Evolutionary conservation across 371 early-diverging fungal genomes (phyloP).

Genomic region (Mucor mucedo): DNA sequence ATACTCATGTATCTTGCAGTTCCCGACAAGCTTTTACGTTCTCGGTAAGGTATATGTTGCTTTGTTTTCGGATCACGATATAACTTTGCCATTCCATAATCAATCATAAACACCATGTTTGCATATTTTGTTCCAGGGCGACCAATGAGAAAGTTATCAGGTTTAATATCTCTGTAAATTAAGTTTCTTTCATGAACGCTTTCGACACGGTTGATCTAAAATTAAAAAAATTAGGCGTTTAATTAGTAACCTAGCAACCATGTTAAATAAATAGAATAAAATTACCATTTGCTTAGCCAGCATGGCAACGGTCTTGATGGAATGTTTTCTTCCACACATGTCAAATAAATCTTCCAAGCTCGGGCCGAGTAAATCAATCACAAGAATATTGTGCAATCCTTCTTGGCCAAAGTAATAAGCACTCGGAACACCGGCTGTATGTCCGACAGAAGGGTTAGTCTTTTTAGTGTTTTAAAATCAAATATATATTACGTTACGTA

Average conservation of each 20-base stretch:
- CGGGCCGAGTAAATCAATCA: conserved; percentile 96
- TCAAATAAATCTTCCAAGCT: conserved; percentile 97
- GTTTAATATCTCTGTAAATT: conserved; percentile 99
- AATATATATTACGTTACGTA: conserved; percentile 57
- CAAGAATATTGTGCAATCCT: conserved; percentile 91
- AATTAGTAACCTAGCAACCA: background rate
- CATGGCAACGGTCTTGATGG: conserved; percentile 93
- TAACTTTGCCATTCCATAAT: conserved; percentile 96
- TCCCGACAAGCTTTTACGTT: conserved; percentile 90
- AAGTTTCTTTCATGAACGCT: conserved; percentile 95
- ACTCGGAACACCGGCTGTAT: conserved; percentile 78
- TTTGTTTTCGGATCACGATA: conserved; percentile 91
- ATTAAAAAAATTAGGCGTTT: background rate
- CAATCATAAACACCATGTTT: conserved; percentile 78
- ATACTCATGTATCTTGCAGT: conserved; percentile 97
- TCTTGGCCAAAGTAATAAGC: conserved; percentile 96
- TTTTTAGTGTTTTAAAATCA: conserved; percentile 69
- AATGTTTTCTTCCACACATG: conserved; percentile 88
- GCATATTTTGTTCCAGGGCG: conserved; percentile 69
- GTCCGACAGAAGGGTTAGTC: conserved; percentile 15
- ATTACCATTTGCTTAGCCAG: conserved; percentile 92
- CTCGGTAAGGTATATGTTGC: conserved; percentile 88
- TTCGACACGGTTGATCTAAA: conserved; percentile 87
- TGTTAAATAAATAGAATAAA: background rate
- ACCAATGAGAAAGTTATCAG: conserved; percentile 98